Evolutionary conservation across 1,284 basidiomycete genomes (phyloP).

Genomic region (Coniferiporia weirii): DNA sequence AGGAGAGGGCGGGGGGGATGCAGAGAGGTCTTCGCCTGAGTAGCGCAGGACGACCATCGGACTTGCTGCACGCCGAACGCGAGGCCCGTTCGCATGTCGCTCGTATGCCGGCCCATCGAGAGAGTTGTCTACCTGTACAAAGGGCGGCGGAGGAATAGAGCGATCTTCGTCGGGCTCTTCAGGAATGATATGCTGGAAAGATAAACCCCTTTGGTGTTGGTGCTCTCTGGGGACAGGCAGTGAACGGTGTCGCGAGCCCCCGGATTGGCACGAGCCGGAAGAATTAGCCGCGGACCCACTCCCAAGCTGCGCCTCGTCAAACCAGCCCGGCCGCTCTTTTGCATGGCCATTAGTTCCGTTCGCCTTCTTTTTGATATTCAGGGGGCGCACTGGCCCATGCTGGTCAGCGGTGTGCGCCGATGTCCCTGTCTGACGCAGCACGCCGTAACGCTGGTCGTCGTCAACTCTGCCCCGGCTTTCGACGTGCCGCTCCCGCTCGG

Average conservation of each 20-base stretch:
- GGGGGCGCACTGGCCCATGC: constrained; percentile 22
- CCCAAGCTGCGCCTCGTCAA: constrained; percentile 24
- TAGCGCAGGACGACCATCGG: constrained; percentile 25
- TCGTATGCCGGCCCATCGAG: constrained; percentile 39
- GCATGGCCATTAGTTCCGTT: constrained; percentile 12
- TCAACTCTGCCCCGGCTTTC: constrained; percentile 40
- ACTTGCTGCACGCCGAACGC: constrained; percentile 16
- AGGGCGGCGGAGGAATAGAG: constrained; percentile 37
- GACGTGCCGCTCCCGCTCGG: constrained; percentile 39
- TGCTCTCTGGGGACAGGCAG: constrained; percentile 15
- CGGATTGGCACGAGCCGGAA: not conserved
- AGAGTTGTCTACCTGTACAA: constrained; percentile 34
- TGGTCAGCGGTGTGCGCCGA: constrained; percentile 12
- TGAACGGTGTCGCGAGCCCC: constrained; percentile 13
- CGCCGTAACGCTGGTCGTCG: constrained; percentile 31
- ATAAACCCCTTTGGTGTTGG: constrained; percentile 7
- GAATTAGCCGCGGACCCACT: not conserved
- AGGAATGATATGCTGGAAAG: constrained; percentile 15
- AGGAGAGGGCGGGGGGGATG: constrained; percentile 17
- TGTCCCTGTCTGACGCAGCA: not conserved
- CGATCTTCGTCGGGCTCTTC: constrained; percentile 27
- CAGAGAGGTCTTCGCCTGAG: constrained; percentile 5
- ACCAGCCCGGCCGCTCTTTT: constrained; percentile 32
- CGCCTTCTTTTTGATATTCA: constrained; percentile 27
- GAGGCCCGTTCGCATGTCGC: constrained; percentile 27